Evolutionary conservation across 768 basidiomycete genomes (phyloP), one percentile per base, ranked within the genome.

Genomic region (Mycena epipterygia): DNA sequence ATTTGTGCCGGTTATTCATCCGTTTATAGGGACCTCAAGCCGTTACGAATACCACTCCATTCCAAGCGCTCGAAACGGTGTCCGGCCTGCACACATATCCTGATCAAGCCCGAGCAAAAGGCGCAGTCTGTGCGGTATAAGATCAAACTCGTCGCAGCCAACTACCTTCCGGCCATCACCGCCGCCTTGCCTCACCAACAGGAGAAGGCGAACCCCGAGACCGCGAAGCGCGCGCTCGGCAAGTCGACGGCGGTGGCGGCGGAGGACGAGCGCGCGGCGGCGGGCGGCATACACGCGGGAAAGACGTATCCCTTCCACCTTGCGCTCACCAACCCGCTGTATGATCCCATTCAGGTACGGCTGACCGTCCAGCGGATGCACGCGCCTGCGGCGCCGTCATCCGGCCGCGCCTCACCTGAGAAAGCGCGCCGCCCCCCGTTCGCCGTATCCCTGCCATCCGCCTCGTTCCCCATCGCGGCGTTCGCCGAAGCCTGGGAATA

Each of bases 401-500:
- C 83, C 33, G 84, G 85, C 41, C 79, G 82, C 42, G 81, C 75
- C 37, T 81, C 80, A 7, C 79, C 77, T 19, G 90, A 91, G 66
- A 91, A 90, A 77, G 83, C 88, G 14, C 87, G 88, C 16, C 87
- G 91, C 6, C 90, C 91, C 48, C 91, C 93, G 2, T 97, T 94
- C 77, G 92, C 91, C 1, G 86, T 97, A 6, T 91, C 92, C 12
- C 83, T 99, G 3, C 97, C 95, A 0, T 90, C 90, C 14, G 83
- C 89, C 0, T 82, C 91, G 12, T 97, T 99, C 78, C 84, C 93
- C 7, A 89, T 99, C 53, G 91, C 93, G 17, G 94, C 97, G 3
- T 97, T 93, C 77, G 95, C 95, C 21, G 98, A 99, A 78, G 95
- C 95, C 37, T 99, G 97, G 97, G 96, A 99, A 79, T 98, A 96